Conservation (phyloP, 106 monocot genomes). For the Cymbidium sinense region DNA sequence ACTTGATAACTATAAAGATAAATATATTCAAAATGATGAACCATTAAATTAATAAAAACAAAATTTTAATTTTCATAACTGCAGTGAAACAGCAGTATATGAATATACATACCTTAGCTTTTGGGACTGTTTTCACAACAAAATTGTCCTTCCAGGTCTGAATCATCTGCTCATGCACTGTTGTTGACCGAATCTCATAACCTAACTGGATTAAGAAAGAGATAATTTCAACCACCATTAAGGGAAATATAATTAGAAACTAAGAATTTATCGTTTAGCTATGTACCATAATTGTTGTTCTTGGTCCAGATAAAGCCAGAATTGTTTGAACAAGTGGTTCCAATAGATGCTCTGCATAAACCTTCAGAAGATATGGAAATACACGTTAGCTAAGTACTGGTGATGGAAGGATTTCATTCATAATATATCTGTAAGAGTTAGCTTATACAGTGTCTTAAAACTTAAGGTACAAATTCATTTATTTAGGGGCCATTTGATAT, state of each 20-base stretch:
- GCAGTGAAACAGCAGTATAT: not conserved
- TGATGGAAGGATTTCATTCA: not conserved
- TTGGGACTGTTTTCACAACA: conserved; percentile 61
- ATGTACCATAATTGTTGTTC: conserved; percentile 76
- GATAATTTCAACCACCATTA: conserved; percentile 4
- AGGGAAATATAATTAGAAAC: not conserved
- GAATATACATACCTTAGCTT: conserved; percentile 55
- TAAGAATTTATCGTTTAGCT: not conserved
- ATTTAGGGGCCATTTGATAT: not conserved
- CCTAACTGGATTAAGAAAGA: conserved; percentile 49
- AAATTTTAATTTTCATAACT: not conserved
- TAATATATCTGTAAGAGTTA: not conserved
- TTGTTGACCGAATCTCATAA: conserved; percentile 85
- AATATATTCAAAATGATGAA: not conserved
- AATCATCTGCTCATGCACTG: conserved; percentile 88
- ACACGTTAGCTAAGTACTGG: not conserved
- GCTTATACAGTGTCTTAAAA: no score
- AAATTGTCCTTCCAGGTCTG: conserved; percentile 73
- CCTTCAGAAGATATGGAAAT: conserved; percentile 29
- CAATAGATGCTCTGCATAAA: conserved; percentile 85
- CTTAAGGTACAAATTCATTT: no score
- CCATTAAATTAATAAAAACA: not conserved
- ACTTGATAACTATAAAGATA: not conserved
- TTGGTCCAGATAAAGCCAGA: conserved; percentile 74
- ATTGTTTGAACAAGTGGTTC: conserved; percentile 85